These are phyloP conservation scores for Colletotrichum aenigma DNA, from an alignment of 2,329 filamentous ascomycete species.

Conservation along the genomic window DNA sequence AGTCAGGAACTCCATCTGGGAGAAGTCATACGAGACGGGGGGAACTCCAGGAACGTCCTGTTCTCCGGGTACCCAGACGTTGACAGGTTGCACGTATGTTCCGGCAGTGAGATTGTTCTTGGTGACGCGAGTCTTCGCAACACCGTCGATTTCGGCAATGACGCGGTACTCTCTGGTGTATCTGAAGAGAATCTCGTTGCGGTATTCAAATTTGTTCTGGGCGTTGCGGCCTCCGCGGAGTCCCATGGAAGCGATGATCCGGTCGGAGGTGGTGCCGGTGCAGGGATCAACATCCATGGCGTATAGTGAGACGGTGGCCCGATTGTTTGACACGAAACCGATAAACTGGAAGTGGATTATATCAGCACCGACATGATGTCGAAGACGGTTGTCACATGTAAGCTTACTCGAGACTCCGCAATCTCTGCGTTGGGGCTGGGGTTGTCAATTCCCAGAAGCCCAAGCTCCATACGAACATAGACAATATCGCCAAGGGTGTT, in stretches of 20 bases:
- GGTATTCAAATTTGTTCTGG: constrained; percentile 41
- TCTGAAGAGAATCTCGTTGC: constrained; percentile 32
- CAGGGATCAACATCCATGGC: constrained; percentile 41
- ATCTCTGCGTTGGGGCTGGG: constrained; percentile 37
- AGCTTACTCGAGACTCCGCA: constrained; percentile 36
- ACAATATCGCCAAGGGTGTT: constrained; percentile 33
- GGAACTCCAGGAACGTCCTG: constrained; percentile 37
- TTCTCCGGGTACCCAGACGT: constrained; percentile 40
- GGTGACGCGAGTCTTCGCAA: constrained; percentile 30
- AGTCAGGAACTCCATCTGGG: constrained; percentile 37
- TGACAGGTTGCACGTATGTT: constrained; percentile 38
- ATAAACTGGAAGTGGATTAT: constrained; percentile 27
- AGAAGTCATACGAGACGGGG: constrained; percentile 38
- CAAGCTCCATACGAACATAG: constrained; percentile 39
- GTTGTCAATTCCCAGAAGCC: constrained; percentile 37
- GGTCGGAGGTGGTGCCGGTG: constrained; percentile 36
- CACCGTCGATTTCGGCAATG: constrained; percentile 35
- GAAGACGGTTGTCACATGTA: background rate
- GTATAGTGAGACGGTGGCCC: constrained; percentile 33
- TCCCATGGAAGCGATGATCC: constrained; percentile 35
- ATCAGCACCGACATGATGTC: background rate
- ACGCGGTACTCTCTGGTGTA: constrained; percentile 41
- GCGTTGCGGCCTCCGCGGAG: constrained; percentile 33
- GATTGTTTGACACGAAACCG: constrained; percentile 37
- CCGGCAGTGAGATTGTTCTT: constrained; percentile 38